Evolutionary conservation across 1,284 basidiomycete genomes (phyloP), one percentile per base, ranked within the genome.

Genomic region (Microbotryum lychnidis-dioicae): DNA sequence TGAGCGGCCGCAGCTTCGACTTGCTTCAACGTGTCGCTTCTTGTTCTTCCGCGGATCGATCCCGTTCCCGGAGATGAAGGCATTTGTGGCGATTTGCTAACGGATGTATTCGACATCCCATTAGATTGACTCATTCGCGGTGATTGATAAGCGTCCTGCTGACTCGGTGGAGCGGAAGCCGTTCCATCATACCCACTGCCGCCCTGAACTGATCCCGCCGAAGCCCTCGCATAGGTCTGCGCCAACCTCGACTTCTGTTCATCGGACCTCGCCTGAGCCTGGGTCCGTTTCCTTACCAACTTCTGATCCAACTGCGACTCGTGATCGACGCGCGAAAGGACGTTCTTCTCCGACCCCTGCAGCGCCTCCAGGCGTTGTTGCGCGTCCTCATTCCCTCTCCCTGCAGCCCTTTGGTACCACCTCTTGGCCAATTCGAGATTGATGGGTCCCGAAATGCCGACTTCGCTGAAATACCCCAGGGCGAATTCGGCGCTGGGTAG

Each of bases 401-500:
- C 79, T 20, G 84, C 79, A 0, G 91, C 91, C 42, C 73, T 71
- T 0, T 53, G 58, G 66, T 79, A 93, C 87, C 89, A 93, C 69
- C 76, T 80, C 57, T 78, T 76, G 5, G 89, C 87, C 2, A 76
- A 76, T 0, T 80, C 79, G 29, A 91, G 63, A 72, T 90, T 83
- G 71, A 83, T 83, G n/a, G 77, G 70, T 0, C 83, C 82, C 0
- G 86, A 64, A 53, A 72, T 68, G 4, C 79, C 79, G 33, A 80
- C 89, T 73, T 93, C 91, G 47, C 80, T 80, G 73, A 92, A 96
- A 74, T 97, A 97, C 0, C 91, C 93, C 82, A 97, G 85, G 0
- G 92, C 92, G 74, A 97, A 97, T 74, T 93, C 88, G 0, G 90
- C 92, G 59, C 83, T 86, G 0, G 89, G 82, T 37, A 94, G 77